Evolutionary conservation across 2,329 filamentous ascomycete genomes (phyloP).

Genomic region (Fusarium proliferatum): DNA sequence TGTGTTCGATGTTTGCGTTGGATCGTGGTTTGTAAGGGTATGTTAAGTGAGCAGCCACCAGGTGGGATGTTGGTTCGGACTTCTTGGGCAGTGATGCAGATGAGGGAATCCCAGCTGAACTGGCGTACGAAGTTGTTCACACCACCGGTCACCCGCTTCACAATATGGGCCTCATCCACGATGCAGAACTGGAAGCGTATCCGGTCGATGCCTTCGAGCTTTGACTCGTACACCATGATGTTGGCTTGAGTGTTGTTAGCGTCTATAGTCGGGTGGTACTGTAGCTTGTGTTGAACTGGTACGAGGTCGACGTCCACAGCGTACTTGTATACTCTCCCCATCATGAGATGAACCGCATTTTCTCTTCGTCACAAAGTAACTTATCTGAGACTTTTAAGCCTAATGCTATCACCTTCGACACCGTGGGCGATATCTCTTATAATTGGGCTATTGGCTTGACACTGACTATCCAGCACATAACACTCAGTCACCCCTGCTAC

Average conservation of each 20-base stretch:
- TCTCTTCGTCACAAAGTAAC: not conserved
- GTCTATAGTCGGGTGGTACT: conserved; percentile 1
- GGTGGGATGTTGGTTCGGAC: conserved; percentile 35
- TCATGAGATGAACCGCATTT: rapidly evolving
- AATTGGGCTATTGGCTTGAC: not conserved
- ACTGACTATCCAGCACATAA: rapidly evolving
- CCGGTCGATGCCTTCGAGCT: rapidly evolving
- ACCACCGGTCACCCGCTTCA: rapidly evolving
- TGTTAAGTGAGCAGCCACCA: conserved; percentile 50
- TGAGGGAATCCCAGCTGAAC: not conserved
- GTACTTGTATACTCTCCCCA: not conserved
- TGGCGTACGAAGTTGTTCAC: rapidly evolving
- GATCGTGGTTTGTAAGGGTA: conserved; percentile 58
- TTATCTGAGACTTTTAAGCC: not conserved
- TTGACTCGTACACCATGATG: not conserved
- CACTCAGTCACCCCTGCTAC: not conserved
- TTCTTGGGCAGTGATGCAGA: conserved; percentile 3
- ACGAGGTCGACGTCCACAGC: conserved; percentile 47
- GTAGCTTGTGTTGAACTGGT: conserved; percentile 8
- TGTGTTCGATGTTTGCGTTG: conserved; percentile 72
- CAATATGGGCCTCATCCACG: not conserved
- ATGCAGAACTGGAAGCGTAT: not conserved
- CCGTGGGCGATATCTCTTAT: not conserved
- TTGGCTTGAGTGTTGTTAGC: not conserved
- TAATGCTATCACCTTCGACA: not conserved